Evolutionary conservation across 2,329 filamentous ascomycete genomes (phyloP), one percentile per base, ranked within the genome.

Genomic region (Thielaviopsis populi): DNA sequence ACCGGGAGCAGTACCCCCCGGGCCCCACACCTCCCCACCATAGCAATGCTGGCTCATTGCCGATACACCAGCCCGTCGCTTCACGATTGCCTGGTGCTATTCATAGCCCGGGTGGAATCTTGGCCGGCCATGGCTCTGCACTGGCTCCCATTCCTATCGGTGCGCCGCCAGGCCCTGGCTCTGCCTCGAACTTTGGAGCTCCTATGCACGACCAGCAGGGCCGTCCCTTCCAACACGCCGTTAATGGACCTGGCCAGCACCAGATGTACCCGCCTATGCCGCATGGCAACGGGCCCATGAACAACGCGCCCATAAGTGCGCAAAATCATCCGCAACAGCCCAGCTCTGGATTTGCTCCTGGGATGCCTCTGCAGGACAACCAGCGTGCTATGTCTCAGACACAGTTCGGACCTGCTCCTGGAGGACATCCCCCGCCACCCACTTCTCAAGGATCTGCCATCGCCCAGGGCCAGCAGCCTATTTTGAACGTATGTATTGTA

Each of bases 51-150:
- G 89, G 87, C 65, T 90, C 91, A 2, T 89, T 96, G 63, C 90
- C 91, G 63, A 86, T 97, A 69, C 92, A 97, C 74, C 92, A 97
- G 74, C 92, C 92, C 4, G 91, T 96, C 66, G 92, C 92, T 67
- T 84, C 91, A 71, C 79, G 91, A 74, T 79, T 90, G 67, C 76
- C 87, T 65, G 87, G 85, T 68, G 87, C 89, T 62, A 95, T 96
- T 64, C 92, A 96, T 72, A 95, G 91, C 56, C 92, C 92, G 1
- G 92, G 94, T 68, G 92, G 92, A 8, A 80, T 97, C 42, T 82
- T 97, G 46, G 83, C 86, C 8, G 89, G 85, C 68, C 84, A 90
- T 69, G 84, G 85, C 62, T 80, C 81, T 41, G 80, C 81, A 41
- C 76, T 78, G 43, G 78, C 81, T 33, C 74, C 79, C 43, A 80